Conservation (phyloP, 768 basidiomycete genomes). For the Cystobasidium onofrii region DNA sequence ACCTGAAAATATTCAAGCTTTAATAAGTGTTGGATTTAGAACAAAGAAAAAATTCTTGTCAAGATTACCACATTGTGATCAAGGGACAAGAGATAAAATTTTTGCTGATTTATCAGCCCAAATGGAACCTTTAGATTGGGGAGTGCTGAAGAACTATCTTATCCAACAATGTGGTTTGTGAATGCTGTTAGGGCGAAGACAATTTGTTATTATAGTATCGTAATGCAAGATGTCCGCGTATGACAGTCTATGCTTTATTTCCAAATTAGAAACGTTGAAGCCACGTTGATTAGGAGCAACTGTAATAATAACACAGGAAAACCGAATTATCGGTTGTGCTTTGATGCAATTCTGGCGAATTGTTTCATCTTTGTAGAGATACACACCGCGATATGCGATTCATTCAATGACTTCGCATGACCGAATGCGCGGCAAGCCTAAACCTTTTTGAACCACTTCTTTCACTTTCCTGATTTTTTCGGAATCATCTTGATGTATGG, state of each 20-base stretch:
- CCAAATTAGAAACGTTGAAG: no score
- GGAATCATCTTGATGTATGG: slow-evolving; percentile 8
- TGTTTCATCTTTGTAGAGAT: no score
- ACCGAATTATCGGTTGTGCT: no score
- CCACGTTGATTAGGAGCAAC: background rate
- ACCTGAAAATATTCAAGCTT: slow-evolving; percentile 4
- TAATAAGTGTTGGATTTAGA: slow-evolving; percentile 11
- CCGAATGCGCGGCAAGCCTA: background rate
- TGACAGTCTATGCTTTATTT: no score
- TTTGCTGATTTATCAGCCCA: background rate
- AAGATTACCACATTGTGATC: background rate
- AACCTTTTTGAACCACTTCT: background rate
- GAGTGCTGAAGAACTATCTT: background rate
- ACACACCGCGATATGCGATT: background rate
- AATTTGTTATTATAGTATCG: background rate
- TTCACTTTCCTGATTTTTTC: slow-evolving; percentile 13
- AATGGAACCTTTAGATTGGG: background rate
- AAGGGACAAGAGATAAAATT: slow-evolving; percentile 11
- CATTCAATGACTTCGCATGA: slow-evolving; percentile 2
- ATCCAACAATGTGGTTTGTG: background rate
- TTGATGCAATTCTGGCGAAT: no score
- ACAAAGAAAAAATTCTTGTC: slow-evolving; percentile 4
- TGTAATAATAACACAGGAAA: background rate
- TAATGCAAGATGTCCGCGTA: background rate
- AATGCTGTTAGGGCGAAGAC: background rate